Evolutionary conservation across 2,329 filamentous ascomycete genomes (phyloP).

Genomic region (Xylaria sp.): DNA sequence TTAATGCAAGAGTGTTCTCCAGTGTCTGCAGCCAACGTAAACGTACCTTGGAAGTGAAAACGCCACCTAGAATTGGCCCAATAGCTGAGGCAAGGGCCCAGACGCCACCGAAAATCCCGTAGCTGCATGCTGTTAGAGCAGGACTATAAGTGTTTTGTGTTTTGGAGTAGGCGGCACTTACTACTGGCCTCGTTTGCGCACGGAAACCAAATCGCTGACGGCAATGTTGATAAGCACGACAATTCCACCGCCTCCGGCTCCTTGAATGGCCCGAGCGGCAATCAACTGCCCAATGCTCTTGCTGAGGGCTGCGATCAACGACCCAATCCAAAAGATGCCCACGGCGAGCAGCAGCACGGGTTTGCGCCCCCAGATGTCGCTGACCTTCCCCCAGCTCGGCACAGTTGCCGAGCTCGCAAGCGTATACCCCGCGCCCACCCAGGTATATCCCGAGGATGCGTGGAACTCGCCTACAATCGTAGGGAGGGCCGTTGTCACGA

Average conservation of each 20-base stretch:
- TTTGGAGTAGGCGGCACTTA: too few relatives aligned
- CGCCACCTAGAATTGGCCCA: constrained; percentile 75
- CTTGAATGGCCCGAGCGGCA: constrained; percentile 66
- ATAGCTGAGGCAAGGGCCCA: constrained; percentile 75
- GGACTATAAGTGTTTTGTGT: too few relatives aligned
- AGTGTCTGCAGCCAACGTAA: background rate
- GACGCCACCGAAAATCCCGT: constrained; percentile 63
- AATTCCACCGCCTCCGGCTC: constrained; percentile 67
- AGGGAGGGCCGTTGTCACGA: constrained; percentile 74
- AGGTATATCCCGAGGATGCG: constrained; percentile 77
- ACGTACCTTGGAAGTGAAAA: constrained; percentile 67
- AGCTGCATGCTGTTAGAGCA: constrained; percentile 39
- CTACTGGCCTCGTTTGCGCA: constrained; percentile 62
- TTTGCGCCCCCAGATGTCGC: constrained; percentile 70
- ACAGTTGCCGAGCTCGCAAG: constrained; percentile 74
- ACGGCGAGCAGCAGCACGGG: constrained; percentile 63
- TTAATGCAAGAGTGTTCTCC: background rate
- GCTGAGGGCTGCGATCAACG: constrained; percentile 64
- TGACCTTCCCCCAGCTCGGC: constrained; percentile 75
- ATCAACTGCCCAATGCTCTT: constrained; percentile 64
- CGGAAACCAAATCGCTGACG: constrained; percentile 66
- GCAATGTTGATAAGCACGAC: constrained; percentile 70
- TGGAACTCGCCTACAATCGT: constrained; percentile 72
- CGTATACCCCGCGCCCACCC: constrained; percentile 81
- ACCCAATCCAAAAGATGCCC: constrained; percentile 65